These are phyloP conservation scores for Phytophthora parvispora DNA, from an alignment of 352 stramenopile species.

Conservation along the genomic window DNA sequence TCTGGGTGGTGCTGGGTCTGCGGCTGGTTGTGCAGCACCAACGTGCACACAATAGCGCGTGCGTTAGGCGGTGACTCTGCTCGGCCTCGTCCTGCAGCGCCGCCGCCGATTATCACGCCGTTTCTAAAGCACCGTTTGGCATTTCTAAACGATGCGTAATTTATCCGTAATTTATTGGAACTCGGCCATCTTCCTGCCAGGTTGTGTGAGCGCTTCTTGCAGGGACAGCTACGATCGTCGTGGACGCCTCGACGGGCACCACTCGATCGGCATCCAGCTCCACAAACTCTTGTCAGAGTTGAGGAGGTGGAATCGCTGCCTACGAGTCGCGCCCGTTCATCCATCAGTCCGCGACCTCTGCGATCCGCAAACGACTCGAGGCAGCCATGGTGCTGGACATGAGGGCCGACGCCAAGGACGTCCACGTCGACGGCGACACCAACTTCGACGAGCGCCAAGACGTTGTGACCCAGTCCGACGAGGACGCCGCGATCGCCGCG, in stretches of 20 bases:
- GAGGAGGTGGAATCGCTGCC: background rate
- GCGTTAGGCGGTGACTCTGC: no score
- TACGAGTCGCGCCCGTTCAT: background rate
- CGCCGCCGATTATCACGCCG: no score
- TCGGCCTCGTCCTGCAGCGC: no score
- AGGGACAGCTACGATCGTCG: no score
- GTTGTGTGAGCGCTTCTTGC: no score
- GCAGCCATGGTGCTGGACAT: conserved; percentile 51
- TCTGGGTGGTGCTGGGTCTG: no score
- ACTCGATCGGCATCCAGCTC: background rate
- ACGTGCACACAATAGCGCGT: no score
- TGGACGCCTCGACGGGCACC: no score
- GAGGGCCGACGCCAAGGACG: conserved; percentile 65
- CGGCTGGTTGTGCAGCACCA: no score
- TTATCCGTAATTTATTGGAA: background rate
- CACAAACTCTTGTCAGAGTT: no score
- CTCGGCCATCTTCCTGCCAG: no score
- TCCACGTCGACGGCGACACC: conserved; percentile 2
- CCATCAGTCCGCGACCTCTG: background rate
- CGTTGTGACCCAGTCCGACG: conserved; percentile 62
- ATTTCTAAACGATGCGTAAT: background rate
- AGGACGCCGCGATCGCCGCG: conserved; percentile 64
- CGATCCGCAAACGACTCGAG: background rate
- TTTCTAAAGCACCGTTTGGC: background rate
- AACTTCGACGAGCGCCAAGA: conserved; percentile 61